phyloP scores from a whole-genome alignment of 345 rosid species.

The Stellera chamaejasme region DNA sequence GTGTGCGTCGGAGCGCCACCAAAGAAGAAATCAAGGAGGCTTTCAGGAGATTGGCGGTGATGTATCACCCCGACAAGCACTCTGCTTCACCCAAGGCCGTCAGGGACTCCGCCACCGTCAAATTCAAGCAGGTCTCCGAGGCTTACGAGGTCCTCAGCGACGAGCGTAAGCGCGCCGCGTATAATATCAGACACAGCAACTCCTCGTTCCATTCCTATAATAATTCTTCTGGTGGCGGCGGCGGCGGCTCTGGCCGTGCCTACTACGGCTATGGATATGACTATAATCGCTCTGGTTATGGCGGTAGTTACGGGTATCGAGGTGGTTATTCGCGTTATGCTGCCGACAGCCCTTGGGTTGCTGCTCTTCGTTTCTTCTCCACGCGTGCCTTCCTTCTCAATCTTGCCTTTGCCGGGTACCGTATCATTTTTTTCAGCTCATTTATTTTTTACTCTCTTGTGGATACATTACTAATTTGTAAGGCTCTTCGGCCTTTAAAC shows the following conservation, averaged over 20 bases:
- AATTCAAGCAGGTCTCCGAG: slow-evolving; percentile 77
- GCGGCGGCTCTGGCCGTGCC: slow-evolving; percentile 9
- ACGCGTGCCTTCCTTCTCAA: slow-evolving; percentile 67
- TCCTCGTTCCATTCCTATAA: slow-evolving; percentile 7
- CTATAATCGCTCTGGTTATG: slow-evolving; percentile 10
- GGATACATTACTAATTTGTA: neutral
- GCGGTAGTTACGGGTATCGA: slow-evolving; percentile 19
- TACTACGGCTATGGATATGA: slow-evolving; percentile 14
- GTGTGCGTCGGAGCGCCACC: slow-evolving; percentile 48
- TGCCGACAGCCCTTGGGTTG: slow-evolving; percentile 15
- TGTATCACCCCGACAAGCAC: slow-evolving; percentile 84
- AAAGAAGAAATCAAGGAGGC: slow-evolving; percentile 79
- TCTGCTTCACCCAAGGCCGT: slow-evolving; percentile 48
- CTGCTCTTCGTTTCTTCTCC: slow-evolving; percentile 46
- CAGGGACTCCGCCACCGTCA: slow-evolving; percentile 41
- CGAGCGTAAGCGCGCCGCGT: slow-evolving; percentile 61
- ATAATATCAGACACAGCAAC: slow-evolving; percentile 29
- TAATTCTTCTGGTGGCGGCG: neutral
- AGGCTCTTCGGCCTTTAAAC: neutral
- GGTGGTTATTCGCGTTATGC: slow-evolving; percentile 19
- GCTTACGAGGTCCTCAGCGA: slow-evolving; percentile 68
- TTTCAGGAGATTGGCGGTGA: slow-evolving; percentile 58
- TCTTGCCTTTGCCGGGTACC: slow-evolving; percentile 59
- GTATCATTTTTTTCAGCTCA: neutral
- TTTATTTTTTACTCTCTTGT: neutral